Conservation (phyloP, 164 flowering plant genomes). For the Vitis cinerea region DNA sequence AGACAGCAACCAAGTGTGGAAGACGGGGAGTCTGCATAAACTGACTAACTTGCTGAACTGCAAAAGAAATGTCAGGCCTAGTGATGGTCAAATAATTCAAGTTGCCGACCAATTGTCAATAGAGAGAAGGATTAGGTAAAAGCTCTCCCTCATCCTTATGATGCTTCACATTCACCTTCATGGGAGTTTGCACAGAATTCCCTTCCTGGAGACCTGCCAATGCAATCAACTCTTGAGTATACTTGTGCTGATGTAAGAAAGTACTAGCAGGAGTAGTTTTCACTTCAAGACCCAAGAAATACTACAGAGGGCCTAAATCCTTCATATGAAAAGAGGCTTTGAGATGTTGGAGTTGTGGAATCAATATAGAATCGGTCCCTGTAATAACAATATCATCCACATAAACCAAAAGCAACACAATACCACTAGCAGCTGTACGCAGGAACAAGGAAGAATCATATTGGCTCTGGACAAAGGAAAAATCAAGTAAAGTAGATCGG, state of each 20-base stretch:
- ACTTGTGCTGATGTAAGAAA: neutral
- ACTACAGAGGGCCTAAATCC: slow-evolving; percentile 1
- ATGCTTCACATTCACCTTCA: neutral
- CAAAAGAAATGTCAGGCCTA: slow-evolving; percentile 7
- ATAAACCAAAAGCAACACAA: neutral
- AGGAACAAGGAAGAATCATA: slow-evolving; percentile 8
- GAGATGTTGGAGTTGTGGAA: neutral
- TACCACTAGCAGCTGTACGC: neutral
- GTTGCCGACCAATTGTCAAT: slow-evolving; percentile 1
- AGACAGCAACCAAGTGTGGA: neutral
- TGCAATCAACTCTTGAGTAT: neutral
- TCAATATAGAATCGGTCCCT: neutral
- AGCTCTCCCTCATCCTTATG: neutral
- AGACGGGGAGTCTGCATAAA: slow-evolving; percentile 6
- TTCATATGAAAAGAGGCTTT: slow-evolving; percentile 4
- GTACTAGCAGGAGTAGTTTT: neutral
- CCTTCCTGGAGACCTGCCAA: neutral
- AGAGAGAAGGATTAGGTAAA: neutral
- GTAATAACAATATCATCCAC: too few relatives aligned
- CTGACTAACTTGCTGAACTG: slow-evolving; percentile 13
- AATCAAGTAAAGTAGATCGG: neutral
- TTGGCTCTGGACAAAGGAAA: neutral
- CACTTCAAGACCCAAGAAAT: neutral
- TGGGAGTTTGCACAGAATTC: neutral
- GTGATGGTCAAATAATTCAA: slow-evolving; percentile 8